Percentiles rank a stretch among this genome's conserved stretches.
phyloP scores from a whole-genome alignment of 1,139 yeast species.

The Protomyces pachydermus region DNA sequence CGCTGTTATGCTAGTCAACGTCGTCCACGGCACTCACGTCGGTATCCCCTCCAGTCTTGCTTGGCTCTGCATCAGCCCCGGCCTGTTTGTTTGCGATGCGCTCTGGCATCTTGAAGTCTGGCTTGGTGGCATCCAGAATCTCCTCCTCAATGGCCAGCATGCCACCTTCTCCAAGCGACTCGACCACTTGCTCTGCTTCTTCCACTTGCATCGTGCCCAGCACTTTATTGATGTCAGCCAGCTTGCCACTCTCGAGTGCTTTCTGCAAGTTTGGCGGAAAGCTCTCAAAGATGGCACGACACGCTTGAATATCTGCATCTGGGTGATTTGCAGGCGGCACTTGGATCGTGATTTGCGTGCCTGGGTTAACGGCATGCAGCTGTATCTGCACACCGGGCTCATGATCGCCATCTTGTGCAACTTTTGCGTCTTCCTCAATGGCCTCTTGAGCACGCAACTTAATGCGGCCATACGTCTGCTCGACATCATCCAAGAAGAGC shows the following conservation, averaged over 20 bases:
- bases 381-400: conserved; percentile 75
- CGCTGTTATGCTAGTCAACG: not conserved
- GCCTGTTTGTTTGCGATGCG: not conserved
- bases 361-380: conserved; percentile 80
- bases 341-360: conserved; percentile 65
- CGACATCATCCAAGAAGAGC: conserved; percentile 70
- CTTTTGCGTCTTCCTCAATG: conserved; percentile 44
- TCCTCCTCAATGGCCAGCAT: conserved; percentile 76
- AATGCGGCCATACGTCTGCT: conserved; percentile 67
- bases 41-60: not conserved
- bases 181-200: conserved; percentile 75
- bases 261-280: conserved; percentile 62
- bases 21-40: not conserved
- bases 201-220: conserved; percentile 70
- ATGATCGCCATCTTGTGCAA: conserved; percentile 37
- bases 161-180: conserved; percentile 70
- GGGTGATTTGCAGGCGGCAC: conserved; percentile 52
- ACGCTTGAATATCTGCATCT: conserved; percentile 46
- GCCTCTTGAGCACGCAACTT: conserved; percentile 66
- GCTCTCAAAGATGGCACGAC: conserved; percentile 49
- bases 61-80: not conserved
- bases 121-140: conserved; percentile 64
- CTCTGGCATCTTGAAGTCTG: conserved; percentile 19
- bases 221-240: conserved; percentile 78
- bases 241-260: conserved; percentile 65